Evolutionary conservation across 140 eudicot genomes (phyloP).

Genomic region (Bidens hawaiensis): DNA sequence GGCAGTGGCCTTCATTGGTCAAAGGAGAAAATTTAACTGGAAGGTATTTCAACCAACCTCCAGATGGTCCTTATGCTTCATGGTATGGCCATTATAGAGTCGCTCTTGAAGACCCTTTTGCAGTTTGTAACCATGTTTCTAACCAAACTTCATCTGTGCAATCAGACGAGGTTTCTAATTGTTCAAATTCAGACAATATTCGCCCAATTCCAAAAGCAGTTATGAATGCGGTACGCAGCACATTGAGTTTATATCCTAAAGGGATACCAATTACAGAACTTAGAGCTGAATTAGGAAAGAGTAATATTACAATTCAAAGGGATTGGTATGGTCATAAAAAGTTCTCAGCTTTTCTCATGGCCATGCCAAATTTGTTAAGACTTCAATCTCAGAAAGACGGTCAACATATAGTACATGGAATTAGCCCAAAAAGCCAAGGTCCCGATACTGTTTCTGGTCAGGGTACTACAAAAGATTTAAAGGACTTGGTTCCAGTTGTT

Average conservation of each 20-base stretch:
- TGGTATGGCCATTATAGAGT: constrained; percentile 83
- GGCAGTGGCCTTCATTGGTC: constrained; percentile 79
- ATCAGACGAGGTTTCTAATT: constrained; percentile 26
- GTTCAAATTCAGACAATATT: constrained; percentile 29
- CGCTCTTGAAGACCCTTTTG: constrained; percentile 84
- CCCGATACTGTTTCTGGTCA: constrained; percentile 9
- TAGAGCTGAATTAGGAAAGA: constrained; percentile 47
- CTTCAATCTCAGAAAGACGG: constrained; percentile 44
- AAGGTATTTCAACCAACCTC: constrained; percentile 92
- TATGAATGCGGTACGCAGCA: constrained; percentile 36
- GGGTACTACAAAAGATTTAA: constrained; percentile 8
- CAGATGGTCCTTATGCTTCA: constrained; percentile 87
- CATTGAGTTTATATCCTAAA: constrained; percentile 49
- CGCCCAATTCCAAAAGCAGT: constrained; percentile 63
- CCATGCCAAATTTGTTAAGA: constrained; percentile 67
- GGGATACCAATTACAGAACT: constrained; percentile 59
- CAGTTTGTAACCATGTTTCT: constrained; percentile 28
- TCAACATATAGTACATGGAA: constrained; percentile 32
- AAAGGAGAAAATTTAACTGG: constrained; percentile 69
- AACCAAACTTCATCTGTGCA: constrained; percentile 33
- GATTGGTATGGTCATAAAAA: constrained; percentile 71
- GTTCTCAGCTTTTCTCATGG: constrained; percentile 57
- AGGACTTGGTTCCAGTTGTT: constrained; percentile 18
- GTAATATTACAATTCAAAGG: constrained; percentile 47
- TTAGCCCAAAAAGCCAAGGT: constrained; percentile 30